Percentiles rank a stretch among this genome's conserved stretches.
phyloP scores from a whole-genome alignment of 2,329 filamentous ascomycete species.

The Trichoderma aggressivum region DNA sequence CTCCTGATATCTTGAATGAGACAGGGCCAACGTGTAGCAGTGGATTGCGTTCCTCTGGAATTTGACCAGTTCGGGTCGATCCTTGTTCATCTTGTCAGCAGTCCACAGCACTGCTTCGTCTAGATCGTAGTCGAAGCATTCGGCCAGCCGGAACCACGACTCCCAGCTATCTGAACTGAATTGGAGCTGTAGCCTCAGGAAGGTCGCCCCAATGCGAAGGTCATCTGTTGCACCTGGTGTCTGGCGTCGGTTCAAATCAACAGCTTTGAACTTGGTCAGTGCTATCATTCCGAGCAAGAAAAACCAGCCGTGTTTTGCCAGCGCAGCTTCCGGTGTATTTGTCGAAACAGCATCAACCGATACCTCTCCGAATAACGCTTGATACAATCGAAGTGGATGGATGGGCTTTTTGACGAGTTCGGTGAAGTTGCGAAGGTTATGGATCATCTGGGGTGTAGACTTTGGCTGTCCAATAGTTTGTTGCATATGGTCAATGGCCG shows the following conservation, averaged over 20 bases:
- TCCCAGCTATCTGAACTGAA: constrained; percentile 82
- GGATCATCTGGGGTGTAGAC: constrained; percentile 73
- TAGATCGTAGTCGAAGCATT: constrained; percentile 82
- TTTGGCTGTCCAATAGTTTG: constrained; percentile 78
- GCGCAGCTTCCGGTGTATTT: constrained; percentile 62
- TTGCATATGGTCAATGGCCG: constrained; percentile 89
- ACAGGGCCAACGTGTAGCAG: constrained; percentile 64
- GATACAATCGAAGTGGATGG: constrained; percentile 74
- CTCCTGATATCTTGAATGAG: constrained; percentile 48
- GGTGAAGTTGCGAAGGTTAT: constrained; percentile 80
- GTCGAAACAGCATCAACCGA: constrained; percentile 70
- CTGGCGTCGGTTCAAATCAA: constrained; percentile 69
- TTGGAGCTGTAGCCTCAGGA: constrained; percentile 77
- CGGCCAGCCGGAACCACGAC: constrained; percentile 83
- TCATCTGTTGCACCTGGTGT: constrained; percentile 79
- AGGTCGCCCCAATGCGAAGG: constrained; percentile 74
- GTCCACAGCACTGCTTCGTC: constrained; percentile 87
- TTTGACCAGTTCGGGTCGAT: constrained; percentile 67
- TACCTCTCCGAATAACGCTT: constrained; percentile 74
- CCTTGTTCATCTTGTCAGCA: constrained; percentile 86
- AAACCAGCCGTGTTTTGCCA: constrained; percentile 86
- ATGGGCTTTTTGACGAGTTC: constrained; percentile 80
- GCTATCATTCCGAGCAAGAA: constrained; percentile 87
- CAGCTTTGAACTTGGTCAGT: constrained; percentile 74
- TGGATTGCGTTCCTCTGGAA: constrained; percentile 80